These are phyloP conservation scores for Trichoderma semiorbis DNA, from an alignment of 2,329 filamentous ascomycete species.

Conservation along the genomic window DNA sequence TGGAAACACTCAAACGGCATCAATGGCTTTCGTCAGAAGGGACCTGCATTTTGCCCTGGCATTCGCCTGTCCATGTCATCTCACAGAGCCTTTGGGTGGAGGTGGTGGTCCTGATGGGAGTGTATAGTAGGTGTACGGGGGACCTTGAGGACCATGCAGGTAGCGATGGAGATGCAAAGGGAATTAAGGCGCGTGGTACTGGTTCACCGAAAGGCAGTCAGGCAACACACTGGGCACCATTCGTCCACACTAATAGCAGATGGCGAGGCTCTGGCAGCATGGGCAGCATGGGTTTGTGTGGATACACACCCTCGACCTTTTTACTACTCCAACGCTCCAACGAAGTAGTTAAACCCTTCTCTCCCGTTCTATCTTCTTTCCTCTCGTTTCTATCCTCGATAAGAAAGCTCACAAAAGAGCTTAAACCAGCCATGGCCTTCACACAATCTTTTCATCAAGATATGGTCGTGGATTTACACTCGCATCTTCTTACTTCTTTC, in stretches of 20 bases:
- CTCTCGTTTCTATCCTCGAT: background rate
- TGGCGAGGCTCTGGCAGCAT: background rate
- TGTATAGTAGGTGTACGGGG: background rate
- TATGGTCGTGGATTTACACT: background rate
- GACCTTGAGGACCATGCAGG: background rate
- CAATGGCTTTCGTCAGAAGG: background rate
- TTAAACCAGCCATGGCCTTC: background rate
- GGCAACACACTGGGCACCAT: background rate
- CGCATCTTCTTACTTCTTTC: background rate
- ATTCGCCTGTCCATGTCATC: background rate
- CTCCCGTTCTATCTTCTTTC: too few species aligned
- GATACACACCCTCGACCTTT: background rate
- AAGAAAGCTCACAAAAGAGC: background rate
- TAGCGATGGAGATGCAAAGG: background rate
- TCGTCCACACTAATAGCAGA: background rate
- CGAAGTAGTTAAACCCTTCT: background rate
- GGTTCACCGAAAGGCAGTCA: background rate
- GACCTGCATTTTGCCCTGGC: background rate
- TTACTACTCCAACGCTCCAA: background rate
- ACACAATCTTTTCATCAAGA: background rate
- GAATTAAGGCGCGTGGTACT: background rate
- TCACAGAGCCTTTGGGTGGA: constrained; percentile 7
- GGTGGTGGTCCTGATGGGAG: background rate
- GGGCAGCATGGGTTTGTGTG: background rate
- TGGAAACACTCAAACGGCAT: background rate